Base-by-base conservation (phyloP, 306 rosid genomes). In the Rosa persica region DNA sequence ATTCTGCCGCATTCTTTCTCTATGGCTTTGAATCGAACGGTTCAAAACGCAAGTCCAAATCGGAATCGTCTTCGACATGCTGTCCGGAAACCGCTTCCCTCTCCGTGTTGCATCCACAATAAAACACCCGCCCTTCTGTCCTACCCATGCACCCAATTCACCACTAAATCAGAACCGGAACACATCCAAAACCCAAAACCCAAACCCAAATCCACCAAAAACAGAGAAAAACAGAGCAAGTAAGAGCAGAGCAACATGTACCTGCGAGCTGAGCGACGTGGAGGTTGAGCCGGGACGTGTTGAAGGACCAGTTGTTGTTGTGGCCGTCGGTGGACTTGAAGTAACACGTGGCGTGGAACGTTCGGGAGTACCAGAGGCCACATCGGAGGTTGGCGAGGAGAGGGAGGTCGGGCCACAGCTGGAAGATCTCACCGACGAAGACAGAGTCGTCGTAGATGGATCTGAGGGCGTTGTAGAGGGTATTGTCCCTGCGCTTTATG, bases 291-390 rank as follows among this genome's bases (percentile, higher is more conserved):
- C 98, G 94, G 23, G 98, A 86, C 38, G 93, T 92, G 76, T 43
- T 88, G 91, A 95, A 92, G 79, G 98, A 90, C 69, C 93, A 89
- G 30, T 92, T 95, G 73, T 95, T 91, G 88, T 79, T 87, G 89
- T 95, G 98, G 84, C 98, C 98, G 60, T 95, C 98, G 64, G 98
- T 92, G 87, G 98, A 95, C 67, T 95, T 92, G 87, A 95, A 95
- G 84, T 95, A 95, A 79, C 97, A 95, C n/a, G 89, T 82, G 46
- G 92, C 83, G 69, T 91, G 89, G 81, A 95, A 92, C 10, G 64
- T 80, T 46, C 88, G 70, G 5, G 87, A 91, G 20, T 95, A 95
- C 98, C 98, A 95, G 66, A 91, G 90, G 15, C 97, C 98, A 44
- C 97, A 95, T 0, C 96, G 99, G 17, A 95, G 98, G 77, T 93